Evolutionary conservation across 257 asterid species (phyloP).

Genomic region (Solanum pimpinellifolium): DNA sequence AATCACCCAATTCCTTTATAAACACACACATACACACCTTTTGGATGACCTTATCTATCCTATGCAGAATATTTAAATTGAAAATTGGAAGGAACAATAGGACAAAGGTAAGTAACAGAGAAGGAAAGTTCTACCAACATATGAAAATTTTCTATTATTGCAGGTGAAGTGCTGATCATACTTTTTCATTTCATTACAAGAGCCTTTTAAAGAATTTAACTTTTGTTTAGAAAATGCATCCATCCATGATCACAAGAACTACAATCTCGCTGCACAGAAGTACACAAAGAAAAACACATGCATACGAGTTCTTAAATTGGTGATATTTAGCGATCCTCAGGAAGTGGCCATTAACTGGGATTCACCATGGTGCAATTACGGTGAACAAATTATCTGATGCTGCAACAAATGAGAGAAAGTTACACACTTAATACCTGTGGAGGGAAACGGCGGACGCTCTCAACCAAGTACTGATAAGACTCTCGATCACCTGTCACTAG

Average conservation of each 20-base stretch:
- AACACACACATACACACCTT: not conserved
- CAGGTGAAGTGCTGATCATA: not conserved
- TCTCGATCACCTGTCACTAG: constrained; percentile 82
- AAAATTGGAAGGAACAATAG: not conserved
- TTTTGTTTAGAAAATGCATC: not conserved
- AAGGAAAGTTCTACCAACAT: not conserved
- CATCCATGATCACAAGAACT: not conserved
- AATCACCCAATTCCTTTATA: not conserved
- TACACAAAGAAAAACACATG: not conserved
- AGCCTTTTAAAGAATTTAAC: not conserved
- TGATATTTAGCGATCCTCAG: not conserved
- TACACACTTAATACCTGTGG: constrained; percentile 41
- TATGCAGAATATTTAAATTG: not conserved
- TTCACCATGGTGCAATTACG: not conserved
- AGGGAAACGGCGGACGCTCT: constrained; percentile 84
- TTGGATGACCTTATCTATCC: not conserved
- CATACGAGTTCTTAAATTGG: not conserved
- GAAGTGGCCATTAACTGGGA: not conserved
- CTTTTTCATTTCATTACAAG: not conserved
- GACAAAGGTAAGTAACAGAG: not conserved
- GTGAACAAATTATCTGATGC: not conserved
- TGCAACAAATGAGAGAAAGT: not conserved
- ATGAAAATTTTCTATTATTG: not conserved
- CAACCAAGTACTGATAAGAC: constrained; percentile 80
- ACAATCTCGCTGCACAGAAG: not conserved